A percentile compares a stretch with the other conserved stretches of the same genome.
phyloP scores from a whole-genome alignment of 192 early-diverging fungal species.

The Linnemannia exigua region DNA sequence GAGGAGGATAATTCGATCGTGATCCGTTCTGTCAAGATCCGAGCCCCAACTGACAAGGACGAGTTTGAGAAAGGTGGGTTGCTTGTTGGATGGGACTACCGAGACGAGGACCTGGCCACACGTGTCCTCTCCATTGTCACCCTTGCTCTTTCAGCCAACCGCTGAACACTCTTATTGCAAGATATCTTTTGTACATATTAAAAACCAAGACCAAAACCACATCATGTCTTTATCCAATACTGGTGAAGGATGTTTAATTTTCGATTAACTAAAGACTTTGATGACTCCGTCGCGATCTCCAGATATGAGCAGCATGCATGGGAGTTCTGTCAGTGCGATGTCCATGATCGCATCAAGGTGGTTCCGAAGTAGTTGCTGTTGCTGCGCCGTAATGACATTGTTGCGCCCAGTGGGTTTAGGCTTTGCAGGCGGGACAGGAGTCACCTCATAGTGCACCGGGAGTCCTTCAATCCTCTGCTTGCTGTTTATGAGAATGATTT shows the following conservation, averaged over 20 bases:
- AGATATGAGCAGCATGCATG: constrained; percentile 83
- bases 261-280: constrained; percentile 63
- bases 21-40: constrained; percentile 41
- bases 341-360: constrained; percentile 85
- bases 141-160: constrained; percentile 31
- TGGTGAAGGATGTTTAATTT: not conserved
- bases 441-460: constrained; percentile 70
- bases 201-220: not conserved
- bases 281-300: constrained; percentile 85
- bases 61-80: constrained; percentile 52
- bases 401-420: constrained; percentile 55
- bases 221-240: not conserved
- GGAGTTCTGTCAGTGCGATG: constrained; percentile 74
- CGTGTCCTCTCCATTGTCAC: constrained; percentile 66
- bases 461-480: constrained; percentile 70
- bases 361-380: constrained; percentile 69
- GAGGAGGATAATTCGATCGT: constrained; percentile 26
- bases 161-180: not conserved
- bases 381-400: constrained; percentile 59
- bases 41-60: constrained; percentile 37
- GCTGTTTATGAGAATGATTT: constrained; percentile 35
- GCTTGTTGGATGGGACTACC: constrained; percentile 72
- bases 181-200: constrained; percentile 2
- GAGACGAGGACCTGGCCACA: constrained; percentile 77
- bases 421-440: constrained; percentile 48